phyloP scores from a whole-genome alignment of 225 moss, liverwort and hornwort genomes.

The Thuidium tamariscinum region DNA sequence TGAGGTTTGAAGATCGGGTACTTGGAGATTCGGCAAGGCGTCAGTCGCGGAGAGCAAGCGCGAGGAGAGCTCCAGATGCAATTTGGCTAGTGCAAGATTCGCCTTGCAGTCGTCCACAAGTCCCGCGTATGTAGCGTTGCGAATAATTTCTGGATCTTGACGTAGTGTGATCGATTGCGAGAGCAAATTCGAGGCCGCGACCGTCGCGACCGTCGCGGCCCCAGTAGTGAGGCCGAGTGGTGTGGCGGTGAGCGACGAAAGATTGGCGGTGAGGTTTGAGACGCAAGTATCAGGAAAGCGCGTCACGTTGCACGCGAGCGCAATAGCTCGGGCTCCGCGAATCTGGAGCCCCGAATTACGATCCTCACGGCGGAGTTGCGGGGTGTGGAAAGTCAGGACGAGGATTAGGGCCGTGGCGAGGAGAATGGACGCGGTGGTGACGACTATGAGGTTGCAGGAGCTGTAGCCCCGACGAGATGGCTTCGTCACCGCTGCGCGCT shows the following conservation, averaged over 20 bases:
- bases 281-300: conserved; percentile 13
- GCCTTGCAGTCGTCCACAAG: conserved; percentile 21
- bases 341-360: background rate
- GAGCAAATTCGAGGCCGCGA: background rate
- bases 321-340: background rate
- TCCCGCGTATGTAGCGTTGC: background rate
- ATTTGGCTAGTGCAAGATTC: background rate
- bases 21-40: background rate
- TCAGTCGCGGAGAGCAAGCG: background rate
- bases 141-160: background rate
- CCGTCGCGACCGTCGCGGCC: background rate
- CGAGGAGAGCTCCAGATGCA: background rate
- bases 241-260: background rate
- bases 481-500: background rate
- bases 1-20: background rate
- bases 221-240: background rate
- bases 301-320: conserved; percentile 21
- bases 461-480: background rate
- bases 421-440: background rate
- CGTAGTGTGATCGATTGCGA: background rate
- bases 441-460: background rate
- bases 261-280: background rate
- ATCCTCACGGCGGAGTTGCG: background rate
- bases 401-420: background rate
- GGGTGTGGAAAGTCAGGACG: background rate